Evolutionary conservation across 768 basidiomycete species (phyloP), one percentile per base, ranked within the genome.

Genomic region (Termitomyces sp.): DNA sequence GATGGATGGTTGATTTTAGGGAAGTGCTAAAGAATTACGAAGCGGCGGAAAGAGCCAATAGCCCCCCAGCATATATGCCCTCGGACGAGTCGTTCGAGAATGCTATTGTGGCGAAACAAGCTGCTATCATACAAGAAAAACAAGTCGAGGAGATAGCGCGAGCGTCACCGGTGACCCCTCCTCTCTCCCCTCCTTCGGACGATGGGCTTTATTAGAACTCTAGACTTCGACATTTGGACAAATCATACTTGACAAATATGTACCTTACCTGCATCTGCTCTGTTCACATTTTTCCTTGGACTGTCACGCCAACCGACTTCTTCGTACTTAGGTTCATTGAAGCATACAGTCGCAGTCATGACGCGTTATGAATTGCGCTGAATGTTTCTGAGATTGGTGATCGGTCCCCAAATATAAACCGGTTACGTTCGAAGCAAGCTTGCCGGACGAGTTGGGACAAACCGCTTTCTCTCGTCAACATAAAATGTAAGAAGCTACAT

Each of bases 1-100:
- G 85, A 16, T 98, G 97, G 96, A 90, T 96, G 81, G 75, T 88
- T 42, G 86, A 89, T 55, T 88, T 93, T 71, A 83, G 87, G 55
- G 88, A 87, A 66, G 82, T 86, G 9, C 75, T 93, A 39, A 69
- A 81, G 51, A 84, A 76, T 61, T 90, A 87, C 64, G 87, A 90
- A 63, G 85, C 86, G 59, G 79, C 78, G 2, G 85, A 87, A 65
- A 75, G 82, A 61, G 77, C 79, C 27, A 75, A 78, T 49, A 78
- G 73, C 54, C 78, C 81, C 54, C 75, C 79, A 8, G 66, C 70
- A 11, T 74, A 79, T 58, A 69, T 81, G 64, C 74, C 82, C 0
- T 66, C 73, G 4, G 82, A 83, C 33, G 77, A 77, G n/a, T 74
- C 67, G 33, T 84, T 75, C 60, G 83, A 82, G 55, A 70, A 70